Base-by-base conservation (phyloP, 148 eudicot species). In the Salicornia ramosissima region DNA sequence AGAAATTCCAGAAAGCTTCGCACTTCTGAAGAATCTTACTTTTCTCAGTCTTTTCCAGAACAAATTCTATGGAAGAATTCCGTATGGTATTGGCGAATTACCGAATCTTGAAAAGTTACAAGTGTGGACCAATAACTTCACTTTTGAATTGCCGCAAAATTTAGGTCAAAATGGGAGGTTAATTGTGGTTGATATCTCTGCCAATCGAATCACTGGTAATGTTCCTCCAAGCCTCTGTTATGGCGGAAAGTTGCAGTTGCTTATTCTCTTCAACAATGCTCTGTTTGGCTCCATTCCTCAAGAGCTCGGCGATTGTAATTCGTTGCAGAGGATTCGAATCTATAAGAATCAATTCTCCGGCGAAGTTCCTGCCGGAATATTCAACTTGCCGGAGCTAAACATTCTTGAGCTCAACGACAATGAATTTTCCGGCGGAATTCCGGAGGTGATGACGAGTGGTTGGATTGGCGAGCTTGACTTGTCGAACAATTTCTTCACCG, bases 31-130 rank as follows among this genome's bases (percentile, higher is more conserved):
- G 65, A 87, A 83, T 65, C 54, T 89, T 0, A 84, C 79, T 6
- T 64, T 86, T 1, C 29, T 89, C 6, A 80, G 83, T 18, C 69
- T 91, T 0, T 89, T 85, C 13, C 62, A 59, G 2, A 91, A 91
- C 66, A 51, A 71, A 4, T 70, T 91, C 8, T 47, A 50, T 12
- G 97, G 97, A 0, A 72, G 68, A 2, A 71, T 87, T 19, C 91
- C 91, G 0, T 40, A 81, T 5, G 73, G 65, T 18, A 68, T 87
- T 10, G 86, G 87, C 3, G 84, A 83, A 11, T 68, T 87, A 2
- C 88, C 84, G 1, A 75, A 85, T 14, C 80, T 87, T 18, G 81
- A 81, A 75, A 76, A 68, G 0, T 64, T 87, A 1, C 79, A 81
- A 64, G 71, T 81, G 8, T 87, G 85, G 75, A 68, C 31, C 11